These are phyloP conservation scores for Meyerozyma sp. DNA, from an alignment of 1,139 yeast species.

Conservation along the genomic window DNA sequence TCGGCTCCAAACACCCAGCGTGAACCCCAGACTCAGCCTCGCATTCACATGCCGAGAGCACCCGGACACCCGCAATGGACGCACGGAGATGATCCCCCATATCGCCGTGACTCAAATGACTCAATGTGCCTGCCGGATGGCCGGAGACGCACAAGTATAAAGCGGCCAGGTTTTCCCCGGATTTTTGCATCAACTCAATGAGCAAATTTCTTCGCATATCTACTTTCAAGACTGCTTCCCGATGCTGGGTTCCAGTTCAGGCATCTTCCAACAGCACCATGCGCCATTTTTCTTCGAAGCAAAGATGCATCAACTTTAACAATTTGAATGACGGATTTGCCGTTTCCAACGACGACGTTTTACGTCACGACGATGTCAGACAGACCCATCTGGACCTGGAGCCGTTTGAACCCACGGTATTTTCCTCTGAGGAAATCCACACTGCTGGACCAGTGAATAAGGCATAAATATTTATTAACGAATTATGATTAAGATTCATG, in stretches of 20 bases:
- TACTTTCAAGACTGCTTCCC: conserved; percentile 38
- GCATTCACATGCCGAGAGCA: background rate
- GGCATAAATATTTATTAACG: conserved; percentile 11
- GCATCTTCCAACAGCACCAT: conserved; percentile 7
- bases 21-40: background rate
- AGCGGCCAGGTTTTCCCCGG: background rate
- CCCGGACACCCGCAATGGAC: background rate
- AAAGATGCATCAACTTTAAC: conserved; percentile 34
- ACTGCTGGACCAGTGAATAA: conserved; percentile 46
- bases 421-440: conserved; percentile 37
- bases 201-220: conserved; percentile 29
- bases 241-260: conserved; percentile 41
- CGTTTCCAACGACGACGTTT: conserved; percentile 34
- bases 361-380: conserved; percentile 12
- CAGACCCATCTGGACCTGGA: conserved; percentile 14
- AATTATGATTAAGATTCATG: background rate
- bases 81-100: background rate
- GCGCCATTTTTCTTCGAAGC: conserved; percentile 33
- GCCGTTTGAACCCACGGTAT: conserved; percentile 36
- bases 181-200: background rate
- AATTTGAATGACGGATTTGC: conserved; percentile 26
- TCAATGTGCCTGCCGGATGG: conserved; percentile 1
- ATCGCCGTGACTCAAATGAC: conserved; percentile 1
- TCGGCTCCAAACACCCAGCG: background rate
- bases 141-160: background rate